Evolutionary conservation across 2,329 filamentous ascomycete species (phyloP).

Genomic region (Cytospora schulzeri): DNA sequence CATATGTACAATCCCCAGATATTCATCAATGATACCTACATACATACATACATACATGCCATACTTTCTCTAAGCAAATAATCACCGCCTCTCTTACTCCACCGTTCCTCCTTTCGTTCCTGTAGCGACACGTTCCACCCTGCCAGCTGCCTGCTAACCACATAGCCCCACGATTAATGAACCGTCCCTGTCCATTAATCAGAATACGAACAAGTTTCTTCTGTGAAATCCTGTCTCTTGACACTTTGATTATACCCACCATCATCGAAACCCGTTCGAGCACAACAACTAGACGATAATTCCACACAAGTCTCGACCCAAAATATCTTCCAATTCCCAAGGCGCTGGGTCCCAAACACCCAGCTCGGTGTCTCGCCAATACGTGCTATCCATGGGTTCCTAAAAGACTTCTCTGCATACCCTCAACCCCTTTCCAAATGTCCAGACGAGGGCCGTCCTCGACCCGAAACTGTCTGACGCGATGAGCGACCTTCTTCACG

Average conservation of each 20-base stretch:
- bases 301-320: background rate
- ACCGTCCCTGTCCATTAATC: too few species aligned
- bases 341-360: background rate
- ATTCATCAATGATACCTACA: background rate
- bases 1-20: too few species aligned
- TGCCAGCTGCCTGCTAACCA: too few species aligned
- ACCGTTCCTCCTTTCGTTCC: background rate
- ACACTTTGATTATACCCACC: background rate
- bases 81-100: background rate
- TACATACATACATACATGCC: background rate
- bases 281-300: background rate
- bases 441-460: conserved; percentile 2
- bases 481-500: conserved; percentile 25
- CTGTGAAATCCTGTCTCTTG: background rate
- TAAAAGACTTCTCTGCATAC: conserved; percentile 4
- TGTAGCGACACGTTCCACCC: background rate
- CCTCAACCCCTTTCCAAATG: conserved; percentile 11
- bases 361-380: background rate
- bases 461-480: conserved; percentile 4
- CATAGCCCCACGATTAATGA: background rate
- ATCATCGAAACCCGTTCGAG: background rate
- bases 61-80: background rate
- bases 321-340: background rate
- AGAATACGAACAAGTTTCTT: background rate
- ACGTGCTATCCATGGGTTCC: conserved; percentile 8